Percentiles rank a stretch among this genome's conserved stretches.
These are phyloP conservation scores for Aspergillus jensenii DNA, from an alignment of 2,329 filamentous ascomycete genomes.

Conservation along the genomic window DNA sequence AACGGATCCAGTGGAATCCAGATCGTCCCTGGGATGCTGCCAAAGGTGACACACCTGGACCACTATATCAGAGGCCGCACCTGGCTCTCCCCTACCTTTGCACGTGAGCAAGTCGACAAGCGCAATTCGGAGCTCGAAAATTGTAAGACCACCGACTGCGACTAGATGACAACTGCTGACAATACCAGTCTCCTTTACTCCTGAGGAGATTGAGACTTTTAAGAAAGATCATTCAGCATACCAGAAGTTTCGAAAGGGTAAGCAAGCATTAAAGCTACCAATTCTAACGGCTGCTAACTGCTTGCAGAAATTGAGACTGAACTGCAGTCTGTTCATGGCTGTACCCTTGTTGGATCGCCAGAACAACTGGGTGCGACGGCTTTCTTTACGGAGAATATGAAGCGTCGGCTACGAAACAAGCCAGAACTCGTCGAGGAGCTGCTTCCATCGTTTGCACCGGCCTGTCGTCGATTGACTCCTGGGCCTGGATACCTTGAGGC, in stretches of 20 bases:
- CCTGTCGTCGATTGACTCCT: constrained; percentile 45
- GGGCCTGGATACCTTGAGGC: constrained; percentile 59
- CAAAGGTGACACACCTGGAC: constrained; percentile 41
- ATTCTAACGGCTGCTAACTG: neutral
- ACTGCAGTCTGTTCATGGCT: constrained; percentile 33
- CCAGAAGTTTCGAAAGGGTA: constrained; percentile 37
- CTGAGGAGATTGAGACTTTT: constrained; percentile 33
- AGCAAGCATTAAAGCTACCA: neutral
- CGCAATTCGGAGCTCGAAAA: constrained; percentile 28
- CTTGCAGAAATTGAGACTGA: constrained; percentile 31
- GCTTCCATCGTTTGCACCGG: constrained; percentile 31
- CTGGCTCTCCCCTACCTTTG: constrained; percentile 32
- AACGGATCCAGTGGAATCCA: constrained; percentile 44
- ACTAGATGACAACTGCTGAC: constrained; percentile 1
- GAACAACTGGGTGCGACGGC: constrained; percentile 26
- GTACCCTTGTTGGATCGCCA: constrained; percentile 28
- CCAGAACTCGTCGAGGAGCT: constrained; percentile 37
- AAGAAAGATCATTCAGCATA: constrained; percentile 31
- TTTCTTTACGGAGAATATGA: constrained; percentile 33
- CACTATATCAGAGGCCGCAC: constrained; percentile 36
- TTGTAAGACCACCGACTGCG: constrained; percentile 15
- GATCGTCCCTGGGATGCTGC: constrained; percentile 38
- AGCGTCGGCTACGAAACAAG: constrained; percentile 32
- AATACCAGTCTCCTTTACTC: constrained; percentile 28
- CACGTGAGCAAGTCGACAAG: constrained; percentile 28